A percentile compares a stretch with the other conserved stretches of the same genome.
phyloP scores from a whole-genome alignment of 2,329 filamentous ascomycete genomes.

The Alternaria brassicicola region DNA sequence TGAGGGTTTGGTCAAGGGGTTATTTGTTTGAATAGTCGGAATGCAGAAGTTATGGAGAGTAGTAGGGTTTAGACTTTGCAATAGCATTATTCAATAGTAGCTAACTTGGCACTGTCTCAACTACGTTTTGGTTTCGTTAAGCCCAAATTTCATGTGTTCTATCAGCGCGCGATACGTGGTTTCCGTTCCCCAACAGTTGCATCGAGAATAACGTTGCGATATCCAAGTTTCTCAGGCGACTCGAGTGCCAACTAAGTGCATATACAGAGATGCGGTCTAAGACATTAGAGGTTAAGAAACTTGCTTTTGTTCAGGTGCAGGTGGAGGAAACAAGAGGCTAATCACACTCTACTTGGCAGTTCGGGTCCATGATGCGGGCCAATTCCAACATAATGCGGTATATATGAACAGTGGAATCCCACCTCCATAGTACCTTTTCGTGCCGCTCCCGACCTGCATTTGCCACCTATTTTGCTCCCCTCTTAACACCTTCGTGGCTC shows the following conservation, averaged over 20 bases:
- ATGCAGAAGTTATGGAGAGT: background rate
- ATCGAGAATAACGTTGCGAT: too few relatives aligned
- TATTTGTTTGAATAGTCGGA: constrained; percentile 40
- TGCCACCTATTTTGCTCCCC: constrained; percentile 27
- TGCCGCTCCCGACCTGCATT: constrained; percentile 25
- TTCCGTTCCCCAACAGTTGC: too few relatives aligned
- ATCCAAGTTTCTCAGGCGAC: too few relatives aligned
- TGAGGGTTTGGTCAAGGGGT: constrained; percentile 50
- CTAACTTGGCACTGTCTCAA: too few relatives aligned
- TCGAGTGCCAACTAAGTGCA: too few relatives aligned
- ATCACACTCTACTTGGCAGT: background rate
- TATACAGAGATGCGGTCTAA: background rate
- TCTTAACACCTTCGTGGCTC: constrained; percentile 14
- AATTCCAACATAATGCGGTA: constrained; percentile 30
- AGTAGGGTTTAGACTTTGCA: background rate
- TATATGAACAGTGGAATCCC: constrained; percentile 27
- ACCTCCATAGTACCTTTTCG: constrained; percentile 1
- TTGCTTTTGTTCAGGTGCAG: background rate
- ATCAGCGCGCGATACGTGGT: too few relatives aligned
- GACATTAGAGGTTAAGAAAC: background rate
- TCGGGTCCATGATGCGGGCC: constrained; percentile 16
- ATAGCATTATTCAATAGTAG: background rate
- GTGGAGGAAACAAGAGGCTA: background rate
- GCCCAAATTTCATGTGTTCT: too few relatives aligned
- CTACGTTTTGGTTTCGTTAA: too few relatives aligned